Base-by-base conservation (phyloP, 345 rosid genomes). In the Rhodamnia argentea region DNA sequence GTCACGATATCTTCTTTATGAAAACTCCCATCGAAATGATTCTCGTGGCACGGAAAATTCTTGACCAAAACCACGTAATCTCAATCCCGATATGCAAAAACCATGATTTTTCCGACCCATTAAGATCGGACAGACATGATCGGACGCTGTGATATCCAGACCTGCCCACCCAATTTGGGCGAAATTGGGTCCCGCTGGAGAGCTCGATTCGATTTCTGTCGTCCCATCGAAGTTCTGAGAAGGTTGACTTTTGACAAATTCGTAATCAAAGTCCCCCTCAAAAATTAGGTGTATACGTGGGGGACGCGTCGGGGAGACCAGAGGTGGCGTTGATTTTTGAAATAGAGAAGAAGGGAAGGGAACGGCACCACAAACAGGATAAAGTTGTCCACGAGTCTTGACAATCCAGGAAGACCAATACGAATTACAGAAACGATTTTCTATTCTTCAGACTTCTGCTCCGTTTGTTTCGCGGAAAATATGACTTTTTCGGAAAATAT, bases 21-120 rank as follows among this genome's bases (percentile, higher is more conserved):
- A 29, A 62, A 29, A 29, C 5, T 29, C 5, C 22, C 1, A 15
- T 29, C 10, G 0, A 7, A 62, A 0, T 15, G 8, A 27, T 7
- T 62, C 11, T 0, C 0, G 5, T 3, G 32, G 5, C 2, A 0
- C 13, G 1, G 0, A 62, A 27, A 62, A 10, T 4, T 62, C 16
- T 5, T 15, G 22, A 62, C 1, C 22, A 62, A 29, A 29, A 62
- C 32, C 22, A 62, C 23, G 3, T 29, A 1, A 62, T 62, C 42
- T 62, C 42, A 16, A 27, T 27, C 20, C 29, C 20, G n/a, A 13
- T 27, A 60, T 6, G 10, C 29, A 60, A 60, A 29, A 8, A 1
- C 16, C 23, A 15, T 29, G 23, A 29, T 62, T 15, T n/a, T 13
- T 13, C 5, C 10, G 5, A 27, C 10, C 74, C 9, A 29, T 15